These are phyloP conservation scores for Cyberlindnera mississippiensis DNA, from an alignment of 805 yeast species.

Conservation along the genomic window DNA sequence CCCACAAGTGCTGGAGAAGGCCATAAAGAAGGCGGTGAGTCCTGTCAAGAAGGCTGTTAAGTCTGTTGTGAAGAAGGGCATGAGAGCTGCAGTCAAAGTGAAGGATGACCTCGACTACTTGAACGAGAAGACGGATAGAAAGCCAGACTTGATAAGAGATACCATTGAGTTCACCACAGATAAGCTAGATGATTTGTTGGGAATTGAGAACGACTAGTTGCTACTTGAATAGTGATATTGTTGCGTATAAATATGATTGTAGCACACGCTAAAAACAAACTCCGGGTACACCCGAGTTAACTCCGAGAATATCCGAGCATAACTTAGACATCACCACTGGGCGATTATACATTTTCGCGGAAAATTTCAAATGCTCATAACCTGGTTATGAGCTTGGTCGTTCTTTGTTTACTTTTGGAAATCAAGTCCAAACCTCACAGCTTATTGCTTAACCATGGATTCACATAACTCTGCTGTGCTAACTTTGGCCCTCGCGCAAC, in stretches of 20 bases:
- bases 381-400: conserved; percentile 14
- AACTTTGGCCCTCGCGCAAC: conserved; percentile 28
- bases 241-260: no score
- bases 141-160: conserved; percentile 6
- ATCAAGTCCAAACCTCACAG: no score
- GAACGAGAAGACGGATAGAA: conserved; percentile 6
- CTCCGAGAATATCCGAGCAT: background rate
- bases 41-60: background rate
- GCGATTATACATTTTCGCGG: background rate
- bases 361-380: conserved; percentile 9
- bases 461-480: conserved; percentile 23
- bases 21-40: background rate
- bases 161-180: conserved; percentile 3
- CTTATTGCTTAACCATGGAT: conserved; percentile 5
- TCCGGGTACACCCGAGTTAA: no score
- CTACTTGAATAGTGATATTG: background rate
- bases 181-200: conserved; percentile 5
- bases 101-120: conserved; percentile 3
- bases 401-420: background rate
- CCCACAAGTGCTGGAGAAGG: conserved; percentile 6
- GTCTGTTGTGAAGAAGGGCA: conserved; percentile 3
- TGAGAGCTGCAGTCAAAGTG: background rate
- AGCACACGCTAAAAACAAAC: no score
- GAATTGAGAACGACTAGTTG: background rate
- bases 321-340: background rate